A percentile compares a stretch with the other conserved stretches of the same genome.
phyloP scores from a whole-genome alignment of 2,329 filamentous ascomycete species.

The Grosmannia huntii region DNA sequence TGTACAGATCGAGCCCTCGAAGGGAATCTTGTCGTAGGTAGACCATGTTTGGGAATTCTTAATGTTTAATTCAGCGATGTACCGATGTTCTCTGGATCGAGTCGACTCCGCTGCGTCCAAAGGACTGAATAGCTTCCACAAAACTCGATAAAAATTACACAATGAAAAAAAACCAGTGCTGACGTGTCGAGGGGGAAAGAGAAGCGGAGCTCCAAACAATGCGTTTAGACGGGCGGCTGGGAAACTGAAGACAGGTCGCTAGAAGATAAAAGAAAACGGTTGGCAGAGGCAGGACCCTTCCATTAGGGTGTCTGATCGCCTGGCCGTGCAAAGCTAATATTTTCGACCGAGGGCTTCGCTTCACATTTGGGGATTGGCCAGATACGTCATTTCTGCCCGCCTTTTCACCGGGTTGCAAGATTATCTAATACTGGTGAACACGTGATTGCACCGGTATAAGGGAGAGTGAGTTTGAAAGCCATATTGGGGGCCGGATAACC shows the following conservation, averaged over 20 bases:
- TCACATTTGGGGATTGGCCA: background rate
- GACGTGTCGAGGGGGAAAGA: background rate
- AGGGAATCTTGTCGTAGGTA: conserved; percentile 91
- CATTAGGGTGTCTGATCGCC: background rate
- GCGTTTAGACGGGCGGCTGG: background rate
- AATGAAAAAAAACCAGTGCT: background rate
- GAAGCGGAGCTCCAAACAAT: background rate
- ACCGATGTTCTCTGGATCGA: background rate
- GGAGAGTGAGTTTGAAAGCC: too few relatives aligned
- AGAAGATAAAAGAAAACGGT: background rate
- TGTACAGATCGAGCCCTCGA: conserved; percentile 81
- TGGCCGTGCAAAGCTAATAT: conserved; percentile 1
- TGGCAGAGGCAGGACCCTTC: background rate
- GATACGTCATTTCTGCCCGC: background rate
- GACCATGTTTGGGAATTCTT: conserved; percentile 48
- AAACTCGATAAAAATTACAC: background rate
- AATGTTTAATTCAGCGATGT: background rate
- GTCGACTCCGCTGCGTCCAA: background rate
- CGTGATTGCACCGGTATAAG: background rate
- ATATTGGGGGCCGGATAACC: background rate
- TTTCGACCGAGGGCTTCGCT: background rate
- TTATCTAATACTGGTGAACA: background rate
- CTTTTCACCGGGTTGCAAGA: background rate
- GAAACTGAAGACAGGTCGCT: background rate
- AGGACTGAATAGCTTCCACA: background rate